A percentile compares a stretch with the other conserved stretches of the same genome.
These are phyloP conservation scores for Pythium dissotocum DNA, from an alignment of 352 stramenopile species.

Conservation along the genomic window DNA sequence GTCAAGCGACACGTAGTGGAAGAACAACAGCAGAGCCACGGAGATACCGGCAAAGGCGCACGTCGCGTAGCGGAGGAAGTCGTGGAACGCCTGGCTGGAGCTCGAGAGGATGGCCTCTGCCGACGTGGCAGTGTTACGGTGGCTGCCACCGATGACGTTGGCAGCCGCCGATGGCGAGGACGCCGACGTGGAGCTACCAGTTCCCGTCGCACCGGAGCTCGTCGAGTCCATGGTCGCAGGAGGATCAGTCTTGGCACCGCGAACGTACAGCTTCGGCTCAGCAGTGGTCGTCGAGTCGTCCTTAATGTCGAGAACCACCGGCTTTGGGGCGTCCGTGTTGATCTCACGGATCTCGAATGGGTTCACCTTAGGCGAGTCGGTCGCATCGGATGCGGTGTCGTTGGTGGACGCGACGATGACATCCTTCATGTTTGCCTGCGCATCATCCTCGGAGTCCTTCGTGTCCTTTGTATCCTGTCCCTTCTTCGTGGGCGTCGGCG, in stretches of 20 bases:
- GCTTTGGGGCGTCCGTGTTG: slow-evolving; percentile 31
- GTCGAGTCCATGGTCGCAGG: not conserved
- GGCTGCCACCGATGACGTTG: slow-evolving; percentile 55
- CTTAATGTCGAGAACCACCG: slow-evolving; percentile 54
- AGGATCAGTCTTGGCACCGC: slow-evolving; percentile 28
- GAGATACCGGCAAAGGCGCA: slow-evolving; percentile 60
- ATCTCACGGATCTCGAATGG: slow-evolving; percentile 58
- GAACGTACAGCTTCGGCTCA: slow-evolving; percentile 48
- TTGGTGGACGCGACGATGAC: slow-evolving; percentile 18
- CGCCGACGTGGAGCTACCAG: not conserved
- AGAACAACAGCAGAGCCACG: slow-evolving; percentile 61
- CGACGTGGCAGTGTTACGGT: slow-evolving; percentile 37
- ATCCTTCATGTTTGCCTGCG: slow-evolving; percentile 16
- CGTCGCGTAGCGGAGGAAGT: slow-evolving; percentile 57
- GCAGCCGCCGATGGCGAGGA: not conserved
- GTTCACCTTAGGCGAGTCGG: slow-evolving; percentile 23
- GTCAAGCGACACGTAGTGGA: slow-evolving; percentile 66
- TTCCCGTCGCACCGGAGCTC: not conserved
- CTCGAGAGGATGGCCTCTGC: slow-evolving; percentile 42
- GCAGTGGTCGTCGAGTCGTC: slow-evolving; percentile 30
- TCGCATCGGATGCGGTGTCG: not conserved
- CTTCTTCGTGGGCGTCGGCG: not conserved
- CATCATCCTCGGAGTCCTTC: not conserved
- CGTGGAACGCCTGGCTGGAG: slow-evolving; percentile 52
- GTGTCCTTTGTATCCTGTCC: not conserved